Evolutionary conservation across 2,329 filamentous ascomycete genomes (phyloP).

Genomic region (Alternaria brassicae): DNA sequence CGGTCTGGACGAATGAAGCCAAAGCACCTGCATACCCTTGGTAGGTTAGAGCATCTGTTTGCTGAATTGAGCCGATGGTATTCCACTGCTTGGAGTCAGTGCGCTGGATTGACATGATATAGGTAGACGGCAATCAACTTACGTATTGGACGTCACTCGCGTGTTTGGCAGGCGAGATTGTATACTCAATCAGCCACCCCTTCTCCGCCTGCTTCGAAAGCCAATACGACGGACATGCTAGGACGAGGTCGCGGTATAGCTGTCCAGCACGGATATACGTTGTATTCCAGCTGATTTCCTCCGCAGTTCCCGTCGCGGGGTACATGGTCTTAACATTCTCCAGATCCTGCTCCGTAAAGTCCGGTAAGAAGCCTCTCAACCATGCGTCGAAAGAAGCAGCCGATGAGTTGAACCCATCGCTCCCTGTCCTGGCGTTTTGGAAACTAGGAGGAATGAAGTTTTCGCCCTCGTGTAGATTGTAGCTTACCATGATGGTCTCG

Average conservation of each 20-base stretch:
- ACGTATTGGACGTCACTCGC: constrained; percentile 62
- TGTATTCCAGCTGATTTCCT: constrained; percentile 60
- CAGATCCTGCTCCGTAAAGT: constrained; percentile 53
- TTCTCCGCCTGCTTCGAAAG: constrained; percentile 55
- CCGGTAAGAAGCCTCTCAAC: constrained; percentile 63
- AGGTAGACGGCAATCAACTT: constrained; percentile 46
- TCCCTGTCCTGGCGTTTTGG: constrained; percentile 37
- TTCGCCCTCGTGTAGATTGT: constrained; percentile 69
- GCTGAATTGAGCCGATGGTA: constrained; percentile 60
- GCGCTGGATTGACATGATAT: not conserved
- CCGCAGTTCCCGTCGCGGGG: constrained; percentile 56
- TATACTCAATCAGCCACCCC: constrained; percentile 66
- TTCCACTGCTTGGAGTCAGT: constrained; percentile 58
- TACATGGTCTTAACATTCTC: constrained; percentile 56
- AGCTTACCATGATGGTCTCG: constrained; percentile 61
- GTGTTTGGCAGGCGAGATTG: constrained; percentile 65
- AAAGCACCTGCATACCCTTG: constrained; percentile 65
- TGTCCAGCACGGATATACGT: constrained; percentile 62
- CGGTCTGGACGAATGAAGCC: constrained; percentile 66
- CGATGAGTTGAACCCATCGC: constrained; percentile 60
- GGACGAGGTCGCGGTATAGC: constrained; percentile 64
- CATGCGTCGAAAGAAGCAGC: constrained; percentile 59
- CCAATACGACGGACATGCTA: constrained; percentile 68
- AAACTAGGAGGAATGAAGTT: constrained; percentile 65
- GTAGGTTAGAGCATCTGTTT: constrained; percentile 62